Base-by-base conservation (phyloP, 495 filamentous ascomycete species). In the Aspergillus sclerotiicarbonarius region DNA sequence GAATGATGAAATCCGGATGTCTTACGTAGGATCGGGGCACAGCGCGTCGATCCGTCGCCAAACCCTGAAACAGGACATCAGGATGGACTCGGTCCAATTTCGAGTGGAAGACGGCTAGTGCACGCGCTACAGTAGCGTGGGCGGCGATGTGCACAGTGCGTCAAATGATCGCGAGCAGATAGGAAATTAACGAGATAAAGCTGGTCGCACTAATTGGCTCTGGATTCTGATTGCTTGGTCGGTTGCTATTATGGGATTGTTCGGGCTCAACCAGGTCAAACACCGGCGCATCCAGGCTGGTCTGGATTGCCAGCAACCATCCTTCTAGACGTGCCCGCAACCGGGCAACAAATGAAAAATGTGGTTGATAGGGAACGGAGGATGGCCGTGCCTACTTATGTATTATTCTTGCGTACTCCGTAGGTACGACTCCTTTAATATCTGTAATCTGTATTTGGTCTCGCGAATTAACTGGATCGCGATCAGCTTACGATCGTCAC, bases 71-170 rank as follows among this genome's bases (percentile, higher is more conserved):
- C 12, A 4, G 25, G 21, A 31, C 3, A 31, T 7, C 44, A 47
- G 47, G 29, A 32, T 32, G 47, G 18, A 16, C 29, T 32, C n/a
- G 47, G 21, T 25, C 43, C 29, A 18, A 35, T n/a, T 32, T 16
- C 25, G 25, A 32, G 29, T 50, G 47, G 47, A 31, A 29, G 10
- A n/a, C 4, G 47, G 30, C 44, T 53, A 58, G 51, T 41, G 56
- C 49, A 46, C 8, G 31, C 46, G 33, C 49, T 47, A 53, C 30
- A 39, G 18, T 53, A 58, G 56, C 41, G 49, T 58, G 41, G 49
- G 15, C 49, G 56, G 39, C 31, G 43, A 53, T 46, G 47, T 53
- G 56, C 56, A 53, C 50, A 35, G 56, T 53, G 56, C 49, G 49
- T 58, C 49, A 47, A 58, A 58, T 53, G 48, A 58, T 33, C 31